Conservation (phyloP, 805 yeast species). For the Saccharomycopsis sp. region DNA sequence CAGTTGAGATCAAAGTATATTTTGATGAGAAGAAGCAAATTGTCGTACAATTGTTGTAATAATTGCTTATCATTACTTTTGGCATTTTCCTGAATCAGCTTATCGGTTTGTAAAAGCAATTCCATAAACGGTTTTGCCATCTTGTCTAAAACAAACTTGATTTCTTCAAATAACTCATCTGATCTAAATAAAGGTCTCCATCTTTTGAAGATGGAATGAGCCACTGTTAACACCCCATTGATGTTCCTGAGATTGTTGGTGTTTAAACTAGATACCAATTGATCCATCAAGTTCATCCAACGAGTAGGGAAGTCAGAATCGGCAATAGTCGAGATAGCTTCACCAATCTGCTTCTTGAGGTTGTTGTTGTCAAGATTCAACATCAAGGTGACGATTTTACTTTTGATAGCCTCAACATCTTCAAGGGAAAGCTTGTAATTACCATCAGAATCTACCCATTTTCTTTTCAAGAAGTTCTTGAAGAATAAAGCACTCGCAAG, state of each 20-base stretch:
- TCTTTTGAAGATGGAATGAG: constrained; percentile 91
- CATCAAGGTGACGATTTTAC: constrained; percentile 82
- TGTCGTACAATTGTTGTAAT: constrained; percentile 57
- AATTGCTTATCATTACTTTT: constrained; percentile 39
- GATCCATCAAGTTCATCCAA: constrained; percentile 77
- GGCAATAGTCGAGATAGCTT: constrained; percentile 86
- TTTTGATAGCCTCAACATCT: constrained; percentile 65
- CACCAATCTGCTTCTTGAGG: constrained; percentile 90
- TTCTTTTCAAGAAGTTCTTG: constrained; percentile 77
- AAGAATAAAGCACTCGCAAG: constrained; percentile 87
- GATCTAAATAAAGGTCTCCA: constrained; percentile 95
- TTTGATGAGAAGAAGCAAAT: constrained; percentile 63
- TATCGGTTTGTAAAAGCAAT: constrained; percentile 64
- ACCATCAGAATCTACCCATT: constrained; percentile 91
- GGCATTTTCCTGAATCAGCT: constrained; percentile 43
- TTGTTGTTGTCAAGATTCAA: constrained; percentile 61
- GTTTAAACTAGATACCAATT: constrained; percentile 61
- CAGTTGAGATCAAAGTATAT: constrained; percentile 91
- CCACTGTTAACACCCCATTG: constrained; percentile 82
- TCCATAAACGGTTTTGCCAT: constrained; percentile 74
- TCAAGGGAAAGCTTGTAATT: constrained; percentile 50
- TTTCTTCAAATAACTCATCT: constrained; percentile 83
- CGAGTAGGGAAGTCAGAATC: constrained; percentile 91
- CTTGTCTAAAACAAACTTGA: constrained; percentile 76
- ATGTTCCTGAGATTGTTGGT: constrained; percentile 62